Conservation (phyloP, 1,284 basidiomycete species). For the Boletus sp. region DNA sequence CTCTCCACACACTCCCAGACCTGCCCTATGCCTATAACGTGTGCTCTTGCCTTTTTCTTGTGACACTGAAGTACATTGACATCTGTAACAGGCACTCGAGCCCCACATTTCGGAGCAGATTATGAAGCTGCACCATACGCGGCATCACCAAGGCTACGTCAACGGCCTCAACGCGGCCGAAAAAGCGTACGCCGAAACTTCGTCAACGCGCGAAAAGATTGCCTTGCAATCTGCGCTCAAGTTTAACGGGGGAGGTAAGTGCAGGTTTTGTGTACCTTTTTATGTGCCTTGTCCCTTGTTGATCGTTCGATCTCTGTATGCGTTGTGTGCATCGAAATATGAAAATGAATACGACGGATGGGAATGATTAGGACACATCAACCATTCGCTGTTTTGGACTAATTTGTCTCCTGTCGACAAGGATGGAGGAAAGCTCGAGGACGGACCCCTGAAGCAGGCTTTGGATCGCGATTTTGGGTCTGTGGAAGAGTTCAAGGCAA, state of each 20-base stretch:
- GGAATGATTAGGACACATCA: slow-evolving; percentile 69
- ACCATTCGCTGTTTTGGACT: slow-evolving; percentile 97
- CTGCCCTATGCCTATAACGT: slow-evolving; percentile 93
- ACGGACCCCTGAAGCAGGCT: slow-evolving; percentile 80
- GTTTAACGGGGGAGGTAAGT: slow-evolving; percentile 88
- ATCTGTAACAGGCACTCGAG: slow-evolving; percentile 61
- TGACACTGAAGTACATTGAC: not conserved
- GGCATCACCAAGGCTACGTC: slow-evolving; percentile 96
- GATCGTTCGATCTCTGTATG: too few relatives aligned
- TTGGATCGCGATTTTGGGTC: slow-evolving; percentile 87
- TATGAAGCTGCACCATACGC: slow-evolving; percentile 94
- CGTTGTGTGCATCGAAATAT: not conserved
- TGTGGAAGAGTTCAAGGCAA: slow-evolving; percentile 80
- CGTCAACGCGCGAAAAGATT: slow-evolving; percentile 80
- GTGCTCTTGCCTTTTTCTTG: not conserved
- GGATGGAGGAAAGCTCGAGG: slow-evolving; percentile 68
- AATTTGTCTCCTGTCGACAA: slow-evolving; percentile 76
- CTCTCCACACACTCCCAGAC: slow-evolving; percentile 76
- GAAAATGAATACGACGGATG: not conserved
- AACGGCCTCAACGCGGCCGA: slow-evolving; percentile 92
- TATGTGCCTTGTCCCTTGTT: too few relatives aligned
- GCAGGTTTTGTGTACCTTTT: too few relatives aligned
- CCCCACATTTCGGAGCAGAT: slow-evolving; percentile 81
- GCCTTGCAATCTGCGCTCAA: slow-evolving; percentile 85
- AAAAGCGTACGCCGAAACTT: slow-evolving; percentile 72